phyloP scores from a whole-genome alignment of 306 rosid genomes.

The Vigna unguiculata region DNA sequence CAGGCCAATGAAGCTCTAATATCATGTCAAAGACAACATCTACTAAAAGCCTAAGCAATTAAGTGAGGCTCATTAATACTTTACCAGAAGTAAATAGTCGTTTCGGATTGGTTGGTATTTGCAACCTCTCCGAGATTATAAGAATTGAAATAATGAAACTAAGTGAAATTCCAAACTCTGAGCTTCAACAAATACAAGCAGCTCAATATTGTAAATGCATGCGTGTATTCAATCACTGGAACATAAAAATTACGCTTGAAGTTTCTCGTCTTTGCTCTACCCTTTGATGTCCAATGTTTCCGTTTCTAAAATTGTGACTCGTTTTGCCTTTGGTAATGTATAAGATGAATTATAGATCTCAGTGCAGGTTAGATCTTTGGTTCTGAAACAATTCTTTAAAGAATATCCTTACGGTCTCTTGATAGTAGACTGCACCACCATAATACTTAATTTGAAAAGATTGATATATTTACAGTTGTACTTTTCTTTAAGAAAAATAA shows the following conservation, averaged over 20 bases:
- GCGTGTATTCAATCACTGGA: neutral
- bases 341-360: neutral
- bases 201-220: neutral
- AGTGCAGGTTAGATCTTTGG: constrained; percentile 10
- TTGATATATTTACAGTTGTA: neutral
- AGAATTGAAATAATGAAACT: neutral
- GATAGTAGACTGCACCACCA: constrained; percentile 2
- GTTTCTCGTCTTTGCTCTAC: neutral
- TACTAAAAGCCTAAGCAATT: neutral
- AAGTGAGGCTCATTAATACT: neutral
- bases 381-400: neutral
- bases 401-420: constrained; percentile 3
- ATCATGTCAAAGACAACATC: neutral
- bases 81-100: neutral
- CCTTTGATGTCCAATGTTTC: constrained; percentile 1
- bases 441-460: neutral
- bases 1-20: neutral
- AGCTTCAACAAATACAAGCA: neutral
- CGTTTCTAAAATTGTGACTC: neutral
- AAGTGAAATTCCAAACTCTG: neutral
- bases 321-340: neutral
- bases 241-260: neutral
- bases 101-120: neutral
- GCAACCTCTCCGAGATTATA: neutral
- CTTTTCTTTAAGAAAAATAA: neutral